Base-by-base conservation (phyloP, 192 early-diverging fungal species). In the Coemansia sp. region DNA sequence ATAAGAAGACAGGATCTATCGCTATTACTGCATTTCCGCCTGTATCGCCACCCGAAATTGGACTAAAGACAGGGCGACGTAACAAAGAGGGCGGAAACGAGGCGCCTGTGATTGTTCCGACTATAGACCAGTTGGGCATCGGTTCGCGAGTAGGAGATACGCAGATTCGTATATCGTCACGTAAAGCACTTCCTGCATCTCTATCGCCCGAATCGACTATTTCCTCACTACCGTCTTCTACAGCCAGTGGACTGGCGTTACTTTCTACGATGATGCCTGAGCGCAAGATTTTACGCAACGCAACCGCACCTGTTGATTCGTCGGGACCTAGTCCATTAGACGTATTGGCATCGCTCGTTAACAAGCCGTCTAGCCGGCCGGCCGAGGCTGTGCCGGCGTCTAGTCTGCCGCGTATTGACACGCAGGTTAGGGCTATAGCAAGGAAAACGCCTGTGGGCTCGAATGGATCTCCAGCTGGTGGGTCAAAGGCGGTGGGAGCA, bases 121-220 rank as follows among this genome's bases (percentile, higher is more conserved):
- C 52, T 29, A 11, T 34, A 38, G 64, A 40, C 50, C 46, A 20
- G 47, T 22, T 18, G 43, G 53, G 50, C 27, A n/a, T 65, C 4
- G 81, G 75, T 49, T 66, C 66, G 29, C 6, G 20, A 22, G 27
- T 64, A 31, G 60, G 27, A 3, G 81, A 78, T 60, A 67, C 69
- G 29, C 76, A 70, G 52, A 83, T 83, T 24, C 70, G 81, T 39
- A 70, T 83, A 38, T 75, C 76, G 22, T 70, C 75, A 43, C 75
- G 75, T n/a, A 70, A 74, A 50, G 50, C 72, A 3, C 58, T 38
- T 64, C 22, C 62, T 64, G 62, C 62, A 22, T 64, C 62, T 44
- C 39, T 15, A 3, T 29, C 39, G 3, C n/a, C 62, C 18, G 34
- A 33, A 24, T 24, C 24, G 16, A 33, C 4, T 33, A 38, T 34